phyloP scores from a whole-genome alignment of 2,329 filamentous ascomycete species.

The Cytospora piceicola region DNA sequence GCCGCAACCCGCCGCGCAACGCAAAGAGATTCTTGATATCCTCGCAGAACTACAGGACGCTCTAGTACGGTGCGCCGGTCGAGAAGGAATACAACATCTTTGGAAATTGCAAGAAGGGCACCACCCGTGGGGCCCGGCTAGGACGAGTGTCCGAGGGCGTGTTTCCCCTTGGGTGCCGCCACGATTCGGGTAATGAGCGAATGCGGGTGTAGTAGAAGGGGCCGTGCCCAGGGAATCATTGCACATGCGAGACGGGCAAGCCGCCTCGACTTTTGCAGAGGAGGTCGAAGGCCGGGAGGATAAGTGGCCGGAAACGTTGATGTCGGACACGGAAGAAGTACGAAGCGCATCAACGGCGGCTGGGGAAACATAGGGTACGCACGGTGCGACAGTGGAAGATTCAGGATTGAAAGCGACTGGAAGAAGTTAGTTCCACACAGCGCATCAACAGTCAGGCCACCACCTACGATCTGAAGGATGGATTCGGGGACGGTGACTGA shows the following conservation, averaged over 20 bases:
- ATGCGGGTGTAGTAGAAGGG: constrained; percentile 3
- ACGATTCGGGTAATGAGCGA: constrained; percentile 11
- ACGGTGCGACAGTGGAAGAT: neutral
- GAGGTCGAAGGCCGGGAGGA: neutral
- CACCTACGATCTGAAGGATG: neutral
- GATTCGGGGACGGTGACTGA: neutral
- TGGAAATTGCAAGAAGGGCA: neutral
- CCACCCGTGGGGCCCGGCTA: neutral
- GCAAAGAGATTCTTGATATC: constrained; percentile 64
- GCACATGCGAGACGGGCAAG: neutral
- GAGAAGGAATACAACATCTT: neutral
- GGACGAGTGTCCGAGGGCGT: neutral
- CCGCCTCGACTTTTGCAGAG: neutral
- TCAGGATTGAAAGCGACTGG: neutral
- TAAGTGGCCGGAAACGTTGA: neutral
- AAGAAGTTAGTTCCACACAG: neutral
- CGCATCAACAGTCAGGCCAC: neutral
- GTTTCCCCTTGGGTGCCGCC: constrained; percentile 4
- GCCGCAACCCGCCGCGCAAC: constrained; percentile 56
- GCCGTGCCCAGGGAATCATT: neutral
- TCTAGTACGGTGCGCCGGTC: constrained; percentile 40
- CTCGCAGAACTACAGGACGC: constrained; percentile 71
- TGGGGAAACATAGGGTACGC: neutral
- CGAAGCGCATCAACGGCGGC: constrained; percentile 1
- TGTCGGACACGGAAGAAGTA: neutral